Percentiles rank a stretch among this genome's conserved stretches.
phyloP scores from a whole-genome alignment of 495 filamentous ascomycete species.

The Penicillium roqueforti region DNA sequence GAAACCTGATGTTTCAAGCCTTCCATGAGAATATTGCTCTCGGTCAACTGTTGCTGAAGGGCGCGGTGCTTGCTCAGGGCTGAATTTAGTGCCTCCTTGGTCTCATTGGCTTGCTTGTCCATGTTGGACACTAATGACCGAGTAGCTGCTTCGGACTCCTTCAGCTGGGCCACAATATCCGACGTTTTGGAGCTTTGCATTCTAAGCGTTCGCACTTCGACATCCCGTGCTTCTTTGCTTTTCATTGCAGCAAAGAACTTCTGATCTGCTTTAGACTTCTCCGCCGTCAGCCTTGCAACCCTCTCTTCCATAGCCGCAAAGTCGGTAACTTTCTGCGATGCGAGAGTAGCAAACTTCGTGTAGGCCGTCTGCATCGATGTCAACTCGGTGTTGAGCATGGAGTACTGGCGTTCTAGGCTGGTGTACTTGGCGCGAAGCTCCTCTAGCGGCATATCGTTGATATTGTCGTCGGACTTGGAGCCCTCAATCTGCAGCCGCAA shows the following conservation, averaged over 20 bases:
- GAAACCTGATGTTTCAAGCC: conserved; percentile 69
- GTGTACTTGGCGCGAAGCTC: conserved; percentile 69
- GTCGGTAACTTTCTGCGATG: conserved; percentile 81
- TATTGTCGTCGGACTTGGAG: conserved; percentile 37
- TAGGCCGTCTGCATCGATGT: conserved; percentile 81
- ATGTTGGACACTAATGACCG: conserved; percentile 67
- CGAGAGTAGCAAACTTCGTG: conserved; percentile 76
- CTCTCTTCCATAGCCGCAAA: conserved; percentile 72
- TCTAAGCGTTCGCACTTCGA: conserved; percentile 71
- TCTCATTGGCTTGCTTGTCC: conserved; percentile 83
- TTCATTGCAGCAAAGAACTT: conserved; percentile 97
- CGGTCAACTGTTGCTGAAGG: conserved; percentile 64
- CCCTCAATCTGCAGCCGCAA: conserved; percentile 52
- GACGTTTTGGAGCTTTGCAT: conserved; percentile 83
- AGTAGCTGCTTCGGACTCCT: conserved; percentile 70
- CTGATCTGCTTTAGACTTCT: conserved; percentile 94
- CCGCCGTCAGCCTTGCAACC: conserved; percentile 66
- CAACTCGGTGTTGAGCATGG: conserved; percentile 80
- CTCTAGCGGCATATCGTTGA: conserved; percentile 50
- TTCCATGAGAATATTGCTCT: conserved; percentile 64
- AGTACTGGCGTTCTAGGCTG: conserved; percentile 70
- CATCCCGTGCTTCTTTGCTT: conserved; percentile 74
- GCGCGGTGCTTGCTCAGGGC: conserved; percentile 64
- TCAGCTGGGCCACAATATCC: conserved; percentile 87
- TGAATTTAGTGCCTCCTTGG: conserved; percentile 66